phyloP scores from a whole-genome alignment of 208 protist species.

The Strigomonas oncopelti region DNA sequence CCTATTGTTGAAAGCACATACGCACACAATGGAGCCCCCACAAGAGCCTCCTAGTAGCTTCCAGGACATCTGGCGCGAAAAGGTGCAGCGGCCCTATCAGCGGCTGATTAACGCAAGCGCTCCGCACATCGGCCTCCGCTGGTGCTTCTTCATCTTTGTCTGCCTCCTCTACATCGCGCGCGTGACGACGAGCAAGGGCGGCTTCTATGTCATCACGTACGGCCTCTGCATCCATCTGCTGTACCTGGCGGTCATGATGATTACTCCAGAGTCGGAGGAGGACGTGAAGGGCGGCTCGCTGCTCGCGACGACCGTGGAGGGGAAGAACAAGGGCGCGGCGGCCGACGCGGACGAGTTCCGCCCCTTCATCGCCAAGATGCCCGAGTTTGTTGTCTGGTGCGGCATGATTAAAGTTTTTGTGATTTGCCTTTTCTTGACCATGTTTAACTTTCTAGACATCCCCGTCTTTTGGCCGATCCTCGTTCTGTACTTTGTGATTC shows the following conservation, averaged over 20 bases:
- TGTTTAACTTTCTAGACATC: conserved; percentile 93
- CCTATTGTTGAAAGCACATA: not conserved
- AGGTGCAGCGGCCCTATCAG: conserved; percentile 32
- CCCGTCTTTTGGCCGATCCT: conserved; percentile 99
- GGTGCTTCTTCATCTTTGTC: conserved; percentile 67
- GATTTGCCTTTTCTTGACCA: conserved; percentile 88
- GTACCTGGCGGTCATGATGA: conserved; percentile 93
- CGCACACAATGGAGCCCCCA: not conserved
- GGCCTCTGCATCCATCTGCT: conserved; percentile 96
- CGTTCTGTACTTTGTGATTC: conserved; percentile 95
- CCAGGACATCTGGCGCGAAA: conserved; percentile 5
- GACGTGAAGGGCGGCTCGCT: conserved; percentile 19
- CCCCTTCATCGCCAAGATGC: conserved; percentile 94
- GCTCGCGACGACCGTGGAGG: not conserved
- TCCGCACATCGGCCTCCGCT: conserved; percentile 66
- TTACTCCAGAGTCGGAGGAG: conserved; percentile 90
- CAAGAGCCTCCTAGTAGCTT: not conserved
- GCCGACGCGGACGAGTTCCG: conserved; percentile 82
- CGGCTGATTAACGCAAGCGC: conserved; percentile 68
- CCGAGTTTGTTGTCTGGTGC: conserved; percentile 97
- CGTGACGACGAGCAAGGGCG: conserved; percentile 53
- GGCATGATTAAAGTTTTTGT: conserved; percentile 75
- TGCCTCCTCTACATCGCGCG: conserved; percentile 70
- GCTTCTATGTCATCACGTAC: conserved; percentile 97
- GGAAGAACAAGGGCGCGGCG: conserved; percentile 39